Percentiles rank a stretch among this genome's conserved stretches.
These are phyloP conservation scores for Plectranthus barbatus DNA, from an alignment of 257 asterid genomes.

Conservation along the genomic window DNA sequence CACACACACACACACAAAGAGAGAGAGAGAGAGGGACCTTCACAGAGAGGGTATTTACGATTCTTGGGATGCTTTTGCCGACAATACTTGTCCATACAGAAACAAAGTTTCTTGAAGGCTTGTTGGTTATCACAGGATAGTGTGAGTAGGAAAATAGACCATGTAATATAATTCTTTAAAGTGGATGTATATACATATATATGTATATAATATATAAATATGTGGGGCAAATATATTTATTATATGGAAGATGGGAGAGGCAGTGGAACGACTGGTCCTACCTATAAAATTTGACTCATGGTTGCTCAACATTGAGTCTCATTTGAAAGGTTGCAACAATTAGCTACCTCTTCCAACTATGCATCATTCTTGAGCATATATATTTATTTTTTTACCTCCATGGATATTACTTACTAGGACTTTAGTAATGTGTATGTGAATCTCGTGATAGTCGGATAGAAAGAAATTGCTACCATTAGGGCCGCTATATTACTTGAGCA, in stretches of 20 bases:
- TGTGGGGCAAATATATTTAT: neutral
- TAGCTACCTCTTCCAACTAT: neutral
- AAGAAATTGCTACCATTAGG: too few species aligned
- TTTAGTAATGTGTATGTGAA: too few species aligned
- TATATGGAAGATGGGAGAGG: neutral
- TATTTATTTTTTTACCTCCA: neutral
- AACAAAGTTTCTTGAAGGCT: neutral
- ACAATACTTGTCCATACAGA: conserved; percentile 21
- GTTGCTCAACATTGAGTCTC: conserved; percentile 8
- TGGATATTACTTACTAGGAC: too few species aligned
- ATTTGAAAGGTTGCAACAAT: neutral
- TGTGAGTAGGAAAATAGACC: neutral
- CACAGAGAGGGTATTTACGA: neutral
- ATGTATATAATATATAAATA: neutral
- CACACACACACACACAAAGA: neutral
- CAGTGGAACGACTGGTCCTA: conserved; percentile 22
- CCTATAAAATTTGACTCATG: conserved; percentile 18
- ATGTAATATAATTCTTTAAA: neutral
- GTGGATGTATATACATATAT: neutral
- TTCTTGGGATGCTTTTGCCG: conserved; percentile 17
- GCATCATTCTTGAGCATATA: too few species aligned
- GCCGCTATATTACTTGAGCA: too few species aligned
- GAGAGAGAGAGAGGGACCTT: conserved; percentile 10
- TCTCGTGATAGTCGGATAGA: too few species aligned
- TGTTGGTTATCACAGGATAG: neutral